Conservation (phyloP, 2,329 filamentous ascomycete species). For the Xylaria sp. region DNA sequence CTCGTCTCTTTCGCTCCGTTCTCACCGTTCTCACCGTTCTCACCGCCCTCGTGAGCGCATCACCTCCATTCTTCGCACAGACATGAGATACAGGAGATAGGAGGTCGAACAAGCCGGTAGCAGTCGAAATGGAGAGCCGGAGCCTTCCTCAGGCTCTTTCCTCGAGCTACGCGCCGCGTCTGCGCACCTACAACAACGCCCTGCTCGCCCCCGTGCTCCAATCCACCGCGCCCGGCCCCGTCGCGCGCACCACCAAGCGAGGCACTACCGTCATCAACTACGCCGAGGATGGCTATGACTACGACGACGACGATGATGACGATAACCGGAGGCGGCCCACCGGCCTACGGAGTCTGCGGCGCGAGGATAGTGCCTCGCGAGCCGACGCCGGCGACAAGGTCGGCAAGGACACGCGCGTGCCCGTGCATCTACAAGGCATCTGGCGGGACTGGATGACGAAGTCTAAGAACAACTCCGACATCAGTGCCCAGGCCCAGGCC, state of each 20-base stretch:
- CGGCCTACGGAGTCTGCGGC: conserved; percentile 80
- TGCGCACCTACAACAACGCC: conserved; percentile 90
- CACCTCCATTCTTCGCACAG: not conserved
- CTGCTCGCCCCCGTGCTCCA: conserved; percentile 85
- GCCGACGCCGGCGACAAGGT: conserved; percentile 75
- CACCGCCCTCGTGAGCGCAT: not conserved
- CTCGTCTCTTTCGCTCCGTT: not conserved
- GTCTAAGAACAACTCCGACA: conserved; percentile 60
- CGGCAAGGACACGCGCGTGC: conserved; percentile 79
- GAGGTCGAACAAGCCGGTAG: not conserved
- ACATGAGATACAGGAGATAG: conserved; percentile 17
- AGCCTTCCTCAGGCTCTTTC: conserved; percentile 80
- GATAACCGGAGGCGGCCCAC: conserved; percentile 79
- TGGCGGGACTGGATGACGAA: conserved; percentile 97
- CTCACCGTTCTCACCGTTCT: not conserved
- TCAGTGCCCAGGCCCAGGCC: conserved; percentile 68
- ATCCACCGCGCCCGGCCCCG: conserved; percentile 67
- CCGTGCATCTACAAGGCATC: conserved; percentile 85
- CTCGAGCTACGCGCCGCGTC: conserved; percentile 87
- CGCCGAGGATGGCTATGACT: conserved; percentile 93
- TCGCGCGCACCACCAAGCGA: conserved; percentile 90
- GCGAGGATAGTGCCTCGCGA: conserved; percentile 70
- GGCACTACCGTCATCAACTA: conserved; percentile 98
- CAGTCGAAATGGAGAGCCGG: conserved; percentile 52
- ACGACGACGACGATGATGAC: conserved; percentile 74